Conservation (phyloP, 805 yeast genomes). For the Starmerella bombi region DNA sequence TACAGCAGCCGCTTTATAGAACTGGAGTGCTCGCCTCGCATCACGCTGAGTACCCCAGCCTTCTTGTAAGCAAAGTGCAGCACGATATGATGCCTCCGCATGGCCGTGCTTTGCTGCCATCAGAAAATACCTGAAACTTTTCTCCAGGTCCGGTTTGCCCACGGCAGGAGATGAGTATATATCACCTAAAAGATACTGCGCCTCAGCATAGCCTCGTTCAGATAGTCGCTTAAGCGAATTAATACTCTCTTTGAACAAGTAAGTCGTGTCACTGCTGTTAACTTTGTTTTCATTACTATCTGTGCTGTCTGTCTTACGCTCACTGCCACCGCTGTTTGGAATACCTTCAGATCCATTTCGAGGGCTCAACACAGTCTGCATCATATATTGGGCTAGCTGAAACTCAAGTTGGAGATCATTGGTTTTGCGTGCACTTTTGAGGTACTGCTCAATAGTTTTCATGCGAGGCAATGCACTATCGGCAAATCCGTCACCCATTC, state of each 20-base stretch:
- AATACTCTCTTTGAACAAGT: slow-evolving; percentile 65
- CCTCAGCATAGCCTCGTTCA: slow-evolving; percentile 73
- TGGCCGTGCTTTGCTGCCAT: slow-evolving; percentile 91
- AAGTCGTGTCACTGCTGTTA: slow-evolving; percentile 21
- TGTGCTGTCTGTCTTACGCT: not conserved
- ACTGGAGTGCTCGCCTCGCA: slow-evolving; percentile 72
- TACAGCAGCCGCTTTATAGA: slow-evolving; percentile 72
- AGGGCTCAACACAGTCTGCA: slow-evolving; percentile 64
- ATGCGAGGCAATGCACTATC: slow-evolving; percentile 65
- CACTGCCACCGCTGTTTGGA: too few relatives aligned
- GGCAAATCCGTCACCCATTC: too few relatives aligned
- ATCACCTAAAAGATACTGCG: slow-evolving; percentile 87
- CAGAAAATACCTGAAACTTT: slow-evolving; percentile 64
- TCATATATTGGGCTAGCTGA: slow-evolving; percentile 81
- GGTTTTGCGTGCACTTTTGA: slow-evolving; percentile 70
- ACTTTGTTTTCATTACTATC: not conserved
- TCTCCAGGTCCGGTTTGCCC: slow-evolving; percentile 53
- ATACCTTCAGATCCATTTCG: too few relatives aligned
- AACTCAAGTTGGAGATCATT: slow-evolving; percentile 79
- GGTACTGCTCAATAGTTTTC: slow-evolving; percentile 75
- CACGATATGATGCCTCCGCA: slow-evolving; percentile 78
- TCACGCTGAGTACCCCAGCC: slow-evolving; percentile 89
- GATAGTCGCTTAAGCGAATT: slow-evolving; percentile 55
- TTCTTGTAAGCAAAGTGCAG: slow-evolving; percentile 83
- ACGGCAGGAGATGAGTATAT: slow-evolving; percentile 74